phyloP scores from a whole-genome alignment of 495 filamentous ascomycete species.

The Penicillium robsamsonii region DNA sequence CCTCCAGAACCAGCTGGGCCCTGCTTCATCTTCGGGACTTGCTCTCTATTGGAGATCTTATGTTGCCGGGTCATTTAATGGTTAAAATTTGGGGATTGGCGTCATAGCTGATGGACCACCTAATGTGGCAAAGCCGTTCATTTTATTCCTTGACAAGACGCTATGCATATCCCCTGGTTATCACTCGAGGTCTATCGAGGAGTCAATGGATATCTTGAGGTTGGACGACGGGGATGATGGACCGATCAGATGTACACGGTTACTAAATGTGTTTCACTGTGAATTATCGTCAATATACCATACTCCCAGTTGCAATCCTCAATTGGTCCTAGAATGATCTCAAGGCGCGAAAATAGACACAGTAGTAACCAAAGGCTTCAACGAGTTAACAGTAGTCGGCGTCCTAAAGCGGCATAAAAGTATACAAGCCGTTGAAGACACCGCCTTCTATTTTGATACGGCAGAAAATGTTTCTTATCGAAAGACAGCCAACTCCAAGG shows the following conservation, averaged over 20 bases:
- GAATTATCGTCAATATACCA: background rate
- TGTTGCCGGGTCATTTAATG: background rate
- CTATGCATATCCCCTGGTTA: background rate
- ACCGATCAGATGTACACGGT: background rate
- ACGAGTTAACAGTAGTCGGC: background rate
- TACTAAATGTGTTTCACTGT: background rate
- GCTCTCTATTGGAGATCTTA: too few species aligned
- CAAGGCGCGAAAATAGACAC: background rate
- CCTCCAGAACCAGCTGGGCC: slow-evolving; percentile 11
- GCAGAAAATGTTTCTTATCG: slow-evolving; percentile 40
- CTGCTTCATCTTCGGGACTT: slow-evolving; percentile 1
- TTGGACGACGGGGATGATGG: slow-evolving; percentile 2
- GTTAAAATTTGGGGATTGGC: background rate
- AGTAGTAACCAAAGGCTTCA: background rate
- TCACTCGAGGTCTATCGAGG: background rate
- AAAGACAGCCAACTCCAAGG: slow-evolving; percentile 1
- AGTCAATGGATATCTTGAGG: background rate
- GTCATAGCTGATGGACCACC: slow-evolving; percentile 1
- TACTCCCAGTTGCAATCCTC: background rate
- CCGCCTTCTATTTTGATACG: slow-evolving; percentile 15
- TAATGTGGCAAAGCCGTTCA: slow-evolving; percentile 2
- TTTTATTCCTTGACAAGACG: background rate
- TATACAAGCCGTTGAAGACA: background rate
- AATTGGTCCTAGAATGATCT: background rate
- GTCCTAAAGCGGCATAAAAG: slow-evolving; percentile 4